Evolutionary conservation across 116 monocot genomes (phyloP).

Genomic region (Zostera marina): DNA sequence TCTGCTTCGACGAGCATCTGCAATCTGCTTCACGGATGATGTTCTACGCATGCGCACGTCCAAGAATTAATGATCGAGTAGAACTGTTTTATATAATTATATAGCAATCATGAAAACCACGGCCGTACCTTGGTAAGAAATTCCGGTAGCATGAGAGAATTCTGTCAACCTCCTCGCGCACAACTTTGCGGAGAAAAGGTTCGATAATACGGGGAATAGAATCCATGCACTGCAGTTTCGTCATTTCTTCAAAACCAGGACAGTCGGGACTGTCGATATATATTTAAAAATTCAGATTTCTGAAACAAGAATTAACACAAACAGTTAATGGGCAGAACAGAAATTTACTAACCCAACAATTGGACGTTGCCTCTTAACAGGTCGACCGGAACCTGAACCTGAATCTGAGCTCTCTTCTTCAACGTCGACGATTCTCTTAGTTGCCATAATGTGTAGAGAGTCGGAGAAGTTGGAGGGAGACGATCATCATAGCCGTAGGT

Average conservation of each 20-base stretch:
- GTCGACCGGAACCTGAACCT: too few relatives aligned
- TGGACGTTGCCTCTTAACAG: too few relatives aligned
- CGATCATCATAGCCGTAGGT: too few relatives aligned
- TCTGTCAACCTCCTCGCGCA: slow-evolving; percentile 7
- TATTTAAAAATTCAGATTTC: neutral
- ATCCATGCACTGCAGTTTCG: slow-evolving; percentile 1
- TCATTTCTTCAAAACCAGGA: neutral
- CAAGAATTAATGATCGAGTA: neutral
- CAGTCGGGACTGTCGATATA: too few relatives aligned
- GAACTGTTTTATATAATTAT: neutral
- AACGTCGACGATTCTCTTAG: too few relatives aligned
- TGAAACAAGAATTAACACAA: neutral
- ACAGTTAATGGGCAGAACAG: too few relatives aligned
- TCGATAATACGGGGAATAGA: slow-evolving; percentile 3
- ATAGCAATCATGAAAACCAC: too few relatives aligned
- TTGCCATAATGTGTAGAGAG: too few relatives aligned
- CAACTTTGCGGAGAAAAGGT: slow-evolving; percentile 10
- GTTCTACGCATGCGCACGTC: neutral
- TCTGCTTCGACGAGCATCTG: neutral
- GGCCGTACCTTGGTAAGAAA: slow-evolving; percentile 4
- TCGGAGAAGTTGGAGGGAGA: too few relatives aligned
- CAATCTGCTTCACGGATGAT: slow-evolving; percentile 1
- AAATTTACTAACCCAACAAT: too few relatives aligned
- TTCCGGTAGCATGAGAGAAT: neutral
- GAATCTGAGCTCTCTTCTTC: too few relatives aligned